phyloP scores from a whole-genome alignment of 805 yeast species.

The Isabelozyma gotoi region DNA sequence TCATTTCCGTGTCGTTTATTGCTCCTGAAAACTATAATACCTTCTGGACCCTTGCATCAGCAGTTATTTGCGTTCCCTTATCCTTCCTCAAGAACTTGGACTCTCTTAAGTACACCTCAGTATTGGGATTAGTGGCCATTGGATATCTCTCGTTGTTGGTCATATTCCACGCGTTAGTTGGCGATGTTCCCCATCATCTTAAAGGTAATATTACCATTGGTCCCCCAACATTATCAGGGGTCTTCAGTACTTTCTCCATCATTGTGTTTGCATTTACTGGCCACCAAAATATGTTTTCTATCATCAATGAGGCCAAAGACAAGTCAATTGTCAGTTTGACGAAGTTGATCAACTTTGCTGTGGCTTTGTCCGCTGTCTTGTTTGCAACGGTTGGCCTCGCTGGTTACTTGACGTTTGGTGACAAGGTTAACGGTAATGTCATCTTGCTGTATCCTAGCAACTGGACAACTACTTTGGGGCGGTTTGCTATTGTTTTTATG shows the following conservation, averaged over 20 bases:
- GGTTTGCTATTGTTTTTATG: constrained; percentile 75
- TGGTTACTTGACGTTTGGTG: constrained; percentile 89
- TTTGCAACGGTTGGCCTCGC: constrained; percentile 74
- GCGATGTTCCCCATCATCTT: constrained; percentile 46
- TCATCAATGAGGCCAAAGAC: constrained; percentile 75
- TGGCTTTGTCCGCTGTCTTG: constrained; percentile 57
- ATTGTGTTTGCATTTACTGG: constrained; percentile 94
- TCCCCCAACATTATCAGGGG: constrained; percentile 45
- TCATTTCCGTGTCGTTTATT: constrained; percentile 30
- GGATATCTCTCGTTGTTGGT: constrained; percentile 75
- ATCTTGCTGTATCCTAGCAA: constrained; percentile 72
- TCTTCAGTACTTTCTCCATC: constrained; percentile 77
- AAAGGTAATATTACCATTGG: constrained; percentile 29
- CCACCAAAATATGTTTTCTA: constrained; percentile 91
- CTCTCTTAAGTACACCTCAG: constrained; percentile 81
- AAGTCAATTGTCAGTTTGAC: constrained; percentile 43
- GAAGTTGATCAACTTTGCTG: constrained; percentile 48
- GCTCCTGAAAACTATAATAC: constrained; percentile 34
- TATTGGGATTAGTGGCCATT: constrained; percentile 79
- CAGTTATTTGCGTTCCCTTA: constrained; percentile 51
- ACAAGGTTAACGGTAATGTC: constrained; percentile 73
- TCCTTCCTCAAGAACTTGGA: constrained; percentile 75
- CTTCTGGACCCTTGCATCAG: constrained; percentile 60
- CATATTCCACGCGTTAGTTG: constrained; percentile 61
- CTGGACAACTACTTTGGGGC: constrained; percentile 69